A percentile compares a stretch with the other conserved stretches of the same genome.
Conservation (phyloP, 768 basidiomycete genomes). For the Candolleomyces eurysporus region DNA sequence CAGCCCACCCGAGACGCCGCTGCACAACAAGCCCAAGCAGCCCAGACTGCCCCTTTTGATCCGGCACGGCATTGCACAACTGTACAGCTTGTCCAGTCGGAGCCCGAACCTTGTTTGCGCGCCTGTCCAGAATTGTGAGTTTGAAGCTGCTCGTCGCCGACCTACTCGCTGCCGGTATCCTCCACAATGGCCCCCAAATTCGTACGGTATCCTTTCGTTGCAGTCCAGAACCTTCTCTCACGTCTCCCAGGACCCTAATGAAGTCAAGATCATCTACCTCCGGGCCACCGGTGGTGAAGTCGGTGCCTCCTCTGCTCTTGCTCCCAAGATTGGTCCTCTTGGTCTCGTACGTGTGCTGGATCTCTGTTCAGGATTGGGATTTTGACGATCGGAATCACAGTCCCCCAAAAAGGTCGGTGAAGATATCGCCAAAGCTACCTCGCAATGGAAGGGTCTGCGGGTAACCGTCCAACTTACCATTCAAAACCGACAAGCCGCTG, state of each 20-base stretch:
- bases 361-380: neutral
- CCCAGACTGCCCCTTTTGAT: constrained; percentile 19
- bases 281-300: constrained; percentile 99
- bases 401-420: constrained; percentile 99
- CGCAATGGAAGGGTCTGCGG: constrained; percentile 98
- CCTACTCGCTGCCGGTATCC: constrained; percentile 15
- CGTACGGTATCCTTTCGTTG: constrained; percentile 32
- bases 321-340: constrained; percentile 99
- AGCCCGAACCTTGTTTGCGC: constrained; percentile 47
- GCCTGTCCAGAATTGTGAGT: constrained; percentile 10
- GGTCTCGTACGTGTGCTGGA: constrained; percentile 74
- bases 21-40: constrained; percentile 38
- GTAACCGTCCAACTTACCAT: constrained; percentile 99
- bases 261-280: constrained; percentile 99
- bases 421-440: constrained; percentile 99
- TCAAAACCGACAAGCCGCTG: constrained; percentile 98
- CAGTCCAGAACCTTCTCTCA: neutral
- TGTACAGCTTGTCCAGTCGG: constrained; percentile 58
- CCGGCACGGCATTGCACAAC: constrained; percentile 16
- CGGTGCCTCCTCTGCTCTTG: constrained; percentile 96
- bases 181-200: constrained; percentile 51
- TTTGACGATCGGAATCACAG: constrained; percentile 37
- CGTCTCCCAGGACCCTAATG: constrained; percentile 78
- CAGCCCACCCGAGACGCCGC: constrained; percentile 14
- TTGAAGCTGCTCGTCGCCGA: constrained; percentile 9